Evolutionary conservation across 208 protist species (phyloP), one percentile per base, ranked within the genome.

Genomic region (Balamuthia mandrillaris): DNA sequence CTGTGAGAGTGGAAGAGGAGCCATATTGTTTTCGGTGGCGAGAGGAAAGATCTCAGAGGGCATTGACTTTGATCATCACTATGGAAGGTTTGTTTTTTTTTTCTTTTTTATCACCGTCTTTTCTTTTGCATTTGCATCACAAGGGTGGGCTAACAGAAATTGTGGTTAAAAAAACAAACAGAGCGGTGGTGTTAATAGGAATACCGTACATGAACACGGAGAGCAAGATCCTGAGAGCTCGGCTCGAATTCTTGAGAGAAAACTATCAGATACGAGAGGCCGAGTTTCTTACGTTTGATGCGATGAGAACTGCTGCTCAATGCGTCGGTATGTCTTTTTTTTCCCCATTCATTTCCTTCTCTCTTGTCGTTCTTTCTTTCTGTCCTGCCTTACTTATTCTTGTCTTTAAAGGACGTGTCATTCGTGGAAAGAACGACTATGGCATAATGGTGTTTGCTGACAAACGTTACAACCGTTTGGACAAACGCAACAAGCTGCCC

Each of bases 391-490:
- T n/a, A n/a, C n/a, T n/a, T n/a, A n/a, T n/a, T n/a, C n/a, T n/a
- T n/a, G n/a, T n/a, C n/a, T n/a, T n/a, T n/a, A n/a, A n/a, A n/a
- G 98, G 98, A 0, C 94, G 98, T 60, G 97, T 99, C 60, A 95
- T 99, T 49, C 94, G 98, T 77, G 97, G 97, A 88, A 99, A 99
- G 86, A 97, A 95, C 3, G 98, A 99, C 91, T 99, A 99, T 88
- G 98, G 98, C 16, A 95, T 99, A 84, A 99, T 99, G 97, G n/a
- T n/a, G n/a, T 83, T 63, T 21, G 66, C 29, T 9, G 44, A 49
- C 35, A 44, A 92, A 78, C 91, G 98, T 33, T 99, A 98, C 89
- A 92, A 95, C 31, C 91, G 96, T 35, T 91, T 92, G 31, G 97
- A 99, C 89, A 98, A 99, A 86, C 88, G 95, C 39, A 81, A 61